These are phyloP conservation scores for Cladobotryum mycophilum DNA, from an alignment of 2,329 filamentous ascomycete genomes.

Conservation along the genomic window DNA sequence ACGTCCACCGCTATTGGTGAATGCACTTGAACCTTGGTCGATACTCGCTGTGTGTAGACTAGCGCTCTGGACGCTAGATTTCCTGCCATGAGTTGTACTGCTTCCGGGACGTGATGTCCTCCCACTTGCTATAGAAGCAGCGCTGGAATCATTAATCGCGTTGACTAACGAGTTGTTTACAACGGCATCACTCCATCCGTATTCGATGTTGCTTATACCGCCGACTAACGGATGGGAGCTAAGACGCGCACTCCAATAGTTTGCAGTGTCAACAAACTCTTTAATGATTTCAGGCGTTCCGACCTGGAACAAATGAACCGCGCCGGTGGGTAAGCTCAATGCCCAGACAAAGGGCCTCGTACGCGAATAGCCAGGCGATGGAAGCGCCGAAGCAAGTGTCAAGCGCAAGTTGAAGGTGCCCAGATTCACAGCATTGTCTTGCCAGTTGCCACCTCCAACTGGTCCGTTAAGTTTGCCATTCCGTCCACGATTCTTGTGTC, in stretches of 20 bases:
- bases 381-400: conserved; percentile 83
- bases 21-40: conserved; percentile 51
- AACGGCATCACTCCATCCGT: conserved; percentile 86
- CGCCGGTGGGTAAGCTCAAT: conserved; percentile 81
- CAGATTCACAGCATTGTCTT: conserved; percentile 86
- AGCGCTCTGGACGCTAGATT: conserved; percentile 43
- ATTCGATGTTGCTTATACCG: conserved; percentile 94
- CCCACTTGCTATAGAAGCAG: conserved; percentile 23
- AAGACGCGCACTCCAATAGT: conserved; percentile 94
- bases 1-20: conserved; percentile 43
- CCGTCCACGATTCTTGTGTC: conserved; percentile 56
- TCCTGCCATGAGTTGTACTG: conserved; percentile 35
- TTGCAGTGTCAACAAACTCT: conserved; percentile 89
- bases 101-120: conserved; percentile 44
- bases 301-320: conserved; percentile 96
- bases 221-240: conserved; percentile 91
- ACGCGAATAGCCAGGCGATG: conserved; percentile 88
- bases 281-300: conserved; percentile 90
- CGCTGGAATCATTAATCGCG: conserved; percentile 43
- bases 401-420: conserved; percentile 84
- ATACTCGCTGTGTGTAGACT: conserved; percentile 53
- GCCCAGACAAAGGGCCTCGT: conserved; percentile 90
- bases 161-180: conserved; percentile 56
- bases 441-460: conserved; percentile 96
- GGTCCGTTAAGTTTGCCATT: conserved; percentile 49